phyloP scores from a whole-genome alignment of 129 eudicot species.

The Escallonia rubra region DNA sequence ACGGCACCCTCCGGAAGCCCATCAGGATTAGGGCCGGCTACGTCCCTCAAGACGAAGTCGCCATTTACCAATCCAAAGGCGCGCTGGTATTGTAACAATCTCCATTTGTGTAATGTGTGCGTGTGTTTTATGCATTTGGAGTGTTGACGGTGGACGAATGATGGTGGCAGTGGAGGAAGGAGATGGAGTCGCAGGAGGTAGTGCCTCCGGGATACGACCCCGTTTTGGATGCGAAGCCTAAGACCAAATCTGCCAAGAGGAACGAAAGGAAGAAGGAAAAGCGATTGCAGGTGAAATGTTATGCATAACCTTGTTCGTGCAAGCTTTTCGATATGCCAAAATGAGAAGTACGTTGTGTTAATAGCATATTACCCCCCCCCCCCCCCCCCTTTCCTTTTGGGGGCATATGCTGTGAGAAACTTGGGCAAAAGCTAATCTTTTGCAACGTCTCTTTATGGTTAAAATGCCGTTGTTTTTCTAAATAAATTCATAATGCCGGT shows the following conservation, averaged over 20 bases:
- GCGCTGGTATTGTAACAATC: conserved; percentile 33
- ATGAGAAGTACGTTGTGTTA: too few species aligned
- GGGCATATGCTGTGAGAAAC: too few species aligned
- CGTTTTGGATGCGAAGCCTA: conserved; percentile 54
- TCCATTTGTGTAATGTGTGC: neutral
- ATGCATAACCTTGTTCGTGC: too few species aligned
- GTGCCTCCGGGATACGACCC: conserved; percentile 91
- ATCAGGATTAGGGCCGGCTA: conserved; percentile 84
- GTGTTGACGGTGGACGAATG: neutral
- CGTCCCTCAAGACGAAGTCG: conserved; percentile 93
- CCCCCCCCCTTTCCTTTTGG: too few species aligned
- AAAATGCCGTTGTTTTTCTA: too few species aligned
- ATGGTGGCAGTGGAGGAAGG: conserved; percentile 67
- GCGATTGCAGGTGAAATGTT: conserved; percentile 59
- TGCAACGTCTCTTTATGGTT: too few species aligned
- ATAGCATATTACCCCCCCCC: too few species aligned
- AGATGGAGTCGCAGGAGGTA: conserved; percentile 51
- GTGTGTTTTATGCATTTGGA: neutral
- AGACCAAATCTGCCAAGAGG: conserved; percentile 87
- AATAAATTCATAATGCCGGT: too few species aligned
- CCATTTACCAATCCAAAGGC: conserved; percentile 86
- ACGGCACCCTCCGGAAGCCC: conserved; percentile 85
- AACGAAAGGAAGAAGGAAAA: conserved; percentile 93
- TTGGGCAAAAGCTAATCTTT: too few species aligned
- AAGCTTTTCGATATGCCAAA: too few species aligned